Conservation (phyloP, 73 alveolate genomes). For the Paramecium sexaurelia region DNA sequence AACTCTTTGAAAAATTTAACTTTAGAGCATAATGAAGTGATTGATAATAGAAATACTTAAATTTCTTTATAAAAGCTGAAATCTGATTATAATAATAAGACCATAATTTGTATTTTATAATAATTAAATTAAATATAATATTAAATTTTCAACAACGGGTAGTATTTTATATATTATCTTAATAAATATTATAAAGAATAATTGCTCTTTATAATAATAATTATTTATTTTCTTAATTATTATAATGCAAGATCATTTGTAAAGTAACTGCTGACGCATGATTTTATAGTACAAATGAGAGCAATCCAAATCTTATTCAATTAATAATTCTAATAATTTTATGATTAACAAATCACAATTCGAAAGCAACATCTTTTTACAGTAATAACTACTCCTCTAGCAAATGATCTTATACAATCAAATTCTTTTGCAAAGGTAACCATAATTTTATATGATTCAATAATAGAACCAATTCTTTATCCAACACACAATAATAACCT, state of each 20-base stretch:
- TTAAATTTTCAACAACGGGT: neutral
- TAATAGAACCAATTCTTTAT: neutral
- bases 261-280: slow-evolving; percentile 11
- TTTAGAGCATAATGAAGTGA: neutral
- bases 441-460: neutral
- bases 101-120: neutral
- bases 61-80: neutral
- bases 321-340: neutral
- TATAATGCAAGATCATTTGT: neutral
- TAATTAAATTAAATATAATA: neutral
- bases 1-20: neutral
- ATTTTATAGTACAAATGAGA: neutral
- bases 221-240: neutral
- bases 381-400: neutral
- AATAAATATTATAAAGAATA: neutral
- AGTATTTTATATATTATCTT: neutral
- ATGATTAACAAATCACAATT: neutral
- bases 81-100: neutral
- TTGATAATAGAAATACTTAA: neutral
- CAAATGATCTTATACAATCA: neutral
- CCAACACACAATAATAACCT: neutral
- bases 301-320: neutral
- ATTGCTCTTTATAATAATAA: neutral
- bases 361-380: neutral
- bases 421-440: neutral